These are phyloP conservation scores for Erigeron philadelphicus DNA, from an alignment of 140 eudicot species.

Conservation along the genomic window DNA sequence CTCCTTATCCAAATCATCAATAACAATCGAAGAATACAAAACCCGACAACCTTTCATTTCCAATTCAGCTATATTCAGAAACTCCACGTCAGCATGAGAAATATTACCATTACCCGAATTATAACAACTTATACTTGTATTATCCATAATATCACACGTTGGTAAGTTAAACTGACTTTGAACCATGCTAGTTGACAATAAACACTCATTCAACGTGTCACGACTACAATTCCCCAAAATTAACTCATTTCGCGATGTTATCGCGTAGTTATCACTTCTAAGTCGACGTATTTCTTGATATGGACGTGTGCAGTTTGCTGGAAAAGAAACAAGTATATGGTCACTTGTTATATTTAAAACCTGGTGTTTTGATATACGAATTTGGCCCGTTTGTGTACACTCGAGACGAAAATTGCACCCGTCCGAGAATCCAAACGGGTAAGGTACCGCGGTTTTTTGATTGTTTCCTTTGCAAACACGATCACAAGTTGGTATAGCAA, in stretches of 20 bases:
- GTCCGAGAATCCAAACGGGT: conserved; percentile 72
- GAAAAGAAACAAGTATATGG: conserved; percentile 32
- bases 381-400: conserved; percentile 26
- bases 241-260: conserved; percentile 42
- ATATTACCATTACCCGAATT: conserved; percentile 19
- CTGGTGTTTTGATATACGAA: conserved; percentile 20
- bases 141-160: conserved; percentile 17
- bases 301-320: conserved; percentile 51
- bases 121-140: conserved; percentile 37
- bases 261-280: conserved; percentile 31
- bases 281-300: conserved; percentile 9
- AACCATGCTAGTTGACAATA: conserved; percentile 26
- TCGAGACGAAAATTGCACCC: conserved; percentile 39
- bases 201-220: conserved; percentile 33
- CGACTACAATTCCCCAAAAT: conserved; percentile 39
- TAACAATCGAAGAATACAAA: conserved; percentile 46
- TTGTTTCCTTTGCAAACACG: conserved; percentile 20
- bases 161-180: conserved; percentile 21
- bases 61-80: conserved; percentile 26
- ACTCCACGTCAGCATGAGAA: background rate
- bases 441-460: conserved; percentile 23
- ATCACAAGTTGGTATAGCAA: conserved; percentile 7
- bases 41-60: conserved; percentile 28
- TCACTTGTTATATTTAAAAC: conserved; percentile 47
- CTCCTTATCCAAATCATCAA: conserved; percentile 27